A percentile compares a stretch with the other conserved stretches of the same genome.
Conservation (phyloP, 108 stramenopile genomes). For the Hondaea fermentalgiana region DNA sequence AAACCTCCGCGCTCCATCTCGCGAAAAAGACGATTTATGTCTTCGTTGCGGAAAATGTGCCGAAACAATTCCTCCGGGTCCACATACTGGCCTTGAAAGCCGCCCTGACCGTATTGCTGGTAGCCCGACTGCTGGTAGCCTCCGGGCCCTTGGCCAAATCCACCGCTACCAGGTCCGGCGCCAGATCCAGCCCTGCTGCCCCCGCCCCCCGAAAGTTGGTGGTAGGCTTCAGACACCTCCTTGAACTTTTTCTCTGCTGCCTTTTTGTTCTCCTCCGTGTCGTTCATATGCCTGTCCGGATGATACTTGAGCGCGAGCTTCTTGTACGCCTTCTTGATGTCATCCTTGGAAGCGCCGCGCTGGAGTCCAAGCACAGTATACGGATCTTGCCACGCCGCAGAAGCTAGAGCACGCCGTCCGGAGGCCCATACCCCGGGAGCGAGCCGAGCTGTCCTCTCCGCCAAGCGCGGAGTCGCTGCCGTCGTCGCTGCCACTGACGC, state of each 20-base stretch:
- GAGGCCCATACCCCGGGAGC: no score
- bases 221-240: background rate
- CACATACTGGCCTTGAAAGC: background rate
- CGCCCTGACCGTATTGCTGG: background rate
- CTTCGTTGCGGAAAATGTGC: background rate
- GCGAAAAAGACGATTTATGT: background rate
- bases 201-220: background rate
- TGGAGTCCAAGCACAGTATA: constrained; percentile 68
- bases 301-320: constrained; percentile 68
- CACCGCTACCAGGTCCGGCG: background rate
- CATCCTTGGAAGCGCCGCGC: constrained; percentile 53
- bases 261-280: background rate
- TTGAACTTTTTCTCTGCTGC: background rate
- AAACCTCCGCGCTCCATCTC: background rate
- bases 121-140: background rate
- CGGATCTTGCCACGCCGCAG: background rate
- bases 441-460: no score
- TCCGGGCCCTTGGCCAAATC: no score
- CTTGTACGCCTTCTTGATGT: constrained; percentile 82
- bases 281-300: constrained; percentile 3
- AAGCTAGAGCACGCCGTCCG: no score
- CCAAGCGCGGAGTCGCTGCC: no score
- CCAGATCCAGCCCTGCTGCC: background rate
- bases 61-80: background rate
- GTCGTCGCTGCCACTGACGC: no score